Percentiles rank a stretch among this genome's conserved stretches.
These are phyloP conservation scores for Chondrostereum purpureum DNA, from an alignment of 1,284 basidiomycete species.

Conservation along the genomic window DNA sequence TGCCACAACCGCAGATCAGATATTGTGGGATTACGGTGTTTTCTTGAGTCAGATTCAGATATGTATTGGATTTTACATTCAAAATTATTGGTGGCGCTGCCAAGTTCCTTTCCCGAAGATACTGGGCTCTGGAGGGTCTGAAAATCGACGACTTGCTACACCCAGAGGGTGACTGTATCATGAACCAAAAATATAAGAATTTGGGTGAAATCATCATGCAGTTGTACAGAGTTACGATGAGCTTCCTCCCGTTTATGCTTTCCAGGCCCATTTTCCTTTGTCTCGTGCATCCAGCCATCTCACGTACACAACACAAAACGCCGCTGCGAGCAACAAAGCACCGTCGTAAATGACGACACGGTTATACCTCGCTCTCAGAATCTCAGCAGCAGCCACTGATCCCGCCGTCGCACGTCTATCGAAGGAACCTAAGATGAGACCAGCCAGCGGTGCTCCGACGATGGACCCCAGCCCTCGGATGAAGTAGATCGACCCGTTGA, in stretches of 20 bases:
- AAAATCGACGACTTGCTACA: neutral
- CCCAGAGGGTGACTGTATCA: too few relatives aligned
- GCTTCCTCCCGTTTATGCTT: constrained; percentile 25
- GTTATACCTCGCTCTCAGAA: constrained; percentile 27
- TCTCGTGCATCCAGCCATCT: constrained; percentile 37
- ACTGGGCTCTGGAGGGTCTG: too few relatives aligned
- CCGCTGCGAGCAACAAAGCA: constrained; percentile 29
- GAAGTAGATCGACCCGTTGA: constrained; percentile 36
- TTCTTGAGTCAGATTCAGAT: too few relatives aligned
- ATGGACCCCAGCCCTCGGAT: constrained; percentile 34
- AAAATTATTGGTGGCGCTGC: too few relatives aligned
- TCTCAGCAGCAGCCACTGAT: neutral
- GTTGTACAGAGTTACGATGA: neutral
- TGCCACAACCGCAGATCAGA: too few relatives aligned
- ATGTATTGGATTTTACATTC: too few relatives aligned
- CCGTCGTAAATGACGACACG: constrained; percentile 35
- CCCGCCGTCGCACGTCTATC: constrained; percentile 2
- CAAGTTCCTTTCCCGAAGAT: too few relatives aligned
- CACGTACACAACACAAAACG: constrained; percentile 34
- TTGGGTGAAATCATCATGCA: too few relatives aligned
- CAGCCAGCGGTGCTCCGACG: constrained; percentile 35
- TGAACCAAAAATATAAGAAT: neutral
- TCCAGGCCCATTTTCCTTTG: constrained; percentile 36
- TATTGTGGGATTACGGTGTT: too few relatives aligned
- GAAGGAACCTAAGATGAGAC: constrained; percentile 28